A percentile compares a stretch with the other conserved stretches of the same genome.
phyloP scores from a whole-genome alignment of 2,329 filamentous ascomycete genomes.

The Alternaria sp. region DNA sequence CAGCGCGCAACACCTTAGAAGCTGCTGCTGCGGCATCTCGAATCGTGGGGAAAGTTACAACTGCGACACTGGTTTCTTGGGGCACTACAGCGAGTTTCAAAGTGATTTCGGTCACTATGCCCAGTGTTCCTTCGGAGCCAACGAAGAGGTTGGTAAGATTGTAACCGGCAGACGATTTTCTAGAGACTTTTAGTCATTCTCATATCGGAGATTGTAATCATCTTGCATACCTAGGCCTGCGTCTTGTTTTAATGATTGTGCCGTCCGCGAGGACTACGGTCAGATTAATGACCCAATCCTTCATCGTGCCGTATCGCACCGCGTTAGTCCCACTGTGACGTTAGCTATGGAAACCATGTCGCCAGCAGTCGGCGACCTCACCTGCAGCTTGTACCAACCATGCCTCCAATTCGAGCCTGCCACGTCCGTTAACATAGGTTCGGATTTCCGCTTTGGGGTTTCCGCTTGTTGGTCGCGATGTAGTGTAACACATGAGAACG shows the following conservation, averaged over 20 bases:
- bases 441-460: constrained; percentile 25
- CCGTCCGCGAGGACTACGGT: constrained; percentile 84
- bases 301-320: constrained; percentile 85
- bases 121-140: constrained; percentile 82
- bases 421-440: constrained; percentile 29
- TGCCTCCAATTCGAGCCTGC: constrained; percentile 78
- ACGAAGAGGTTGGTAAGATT: constrained; percentile 84
- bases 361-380: constrained; percentile 15
- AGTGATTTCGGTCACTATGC: constrained; percentile 83
- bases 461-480: constrained; percentile 15
- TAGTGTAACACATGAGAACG: constrained; percentile 14
- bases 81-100: constrained; percentile 81
- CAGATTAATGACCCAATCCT: constrained; percentile 85
- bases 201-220: constrained; percentile 11
- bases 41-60: constrained; percentile 81
- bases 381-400: constrained; percentile 78
- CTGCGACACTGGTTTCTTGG: constrained; percentile 78
- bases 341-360: constrained; percentile 15
- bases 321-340: constrained; percentile 75
- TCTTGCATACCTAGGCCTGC: constrained; percentile 67
- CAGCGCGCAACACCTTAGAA: constrained; percentile 77
- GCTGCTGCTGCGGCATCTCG: constrained; percentile 79
- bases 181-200: constrained; percentile 15
- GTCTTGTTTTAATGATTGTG: constrained; percentile 79
- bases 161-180: constrained; percentile 83